Evolutionary conservation across 768 basidiomycete genomes (phyloP).

Genomic region (Boletus rubroflammeus): DNA sequence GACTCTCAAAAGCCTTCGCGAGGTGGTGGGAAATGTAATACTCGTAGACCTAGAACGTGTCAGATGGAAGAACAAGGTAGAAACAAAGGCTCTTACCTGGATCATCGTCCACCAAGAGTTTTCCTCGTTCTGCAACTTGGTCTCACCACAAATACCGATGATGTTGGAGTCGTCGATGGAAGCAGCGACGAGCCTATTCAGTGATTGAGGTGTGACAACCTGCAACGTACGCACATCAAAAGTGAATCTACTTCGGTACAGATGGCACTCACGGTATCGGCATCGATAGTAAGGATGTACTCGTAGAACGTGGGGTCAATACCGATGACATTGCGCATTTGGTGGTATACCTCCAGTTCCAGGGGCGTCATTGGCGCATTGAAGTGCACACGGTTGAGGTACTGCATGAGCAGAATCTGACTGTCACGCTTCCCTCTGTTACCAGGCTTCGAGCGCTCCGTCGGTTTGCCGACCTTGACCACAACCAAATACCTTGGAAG

Average conservation of each 20-base stretch:
- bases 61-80: not conserved
- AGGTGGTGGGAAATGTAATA: constrained; percentile 68
- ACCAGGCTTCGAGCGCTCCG: constrained; percentile 60
- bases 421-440: constrained; percentile 70
- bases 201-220: constrained; percentile 60
- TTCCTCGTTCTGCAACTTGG: constrained; percentile 63
- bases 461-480: constrained; percentile 65
- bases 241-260: not conserved
- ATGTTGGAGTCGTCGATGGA: constrained; percentile 57
- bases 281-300: constrained; percentile 70
- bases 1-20: constrained; percentile 64
- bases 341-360: constrained; percentile 69
- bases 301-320: constrained; percentile 76
- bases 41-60: constrained; percentile 50
- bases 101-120: constrained; percentile 78
- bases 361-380: constrained; percentile 62
- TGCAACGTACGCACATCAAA: constrained; percentile 26
- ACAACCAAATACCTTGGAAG: constrained; percentile 52
- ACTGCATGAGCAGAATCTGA: constrained; percentile 62
- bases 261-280: constrained; percentile 51
- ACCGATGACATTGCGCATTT: constrained; percentile 71
- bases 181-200: constrained; percentile 66
- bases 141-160: constrained; percentile 69
- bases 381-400: constrained; percentile 67
- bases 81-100: constrained; percentile 39